A percentile compares a stretch with the other conserved stretches of the same genome.
Conservation (phyloP, 1,139 yeast species). For the Yamadazyma mexicana region DNA sequence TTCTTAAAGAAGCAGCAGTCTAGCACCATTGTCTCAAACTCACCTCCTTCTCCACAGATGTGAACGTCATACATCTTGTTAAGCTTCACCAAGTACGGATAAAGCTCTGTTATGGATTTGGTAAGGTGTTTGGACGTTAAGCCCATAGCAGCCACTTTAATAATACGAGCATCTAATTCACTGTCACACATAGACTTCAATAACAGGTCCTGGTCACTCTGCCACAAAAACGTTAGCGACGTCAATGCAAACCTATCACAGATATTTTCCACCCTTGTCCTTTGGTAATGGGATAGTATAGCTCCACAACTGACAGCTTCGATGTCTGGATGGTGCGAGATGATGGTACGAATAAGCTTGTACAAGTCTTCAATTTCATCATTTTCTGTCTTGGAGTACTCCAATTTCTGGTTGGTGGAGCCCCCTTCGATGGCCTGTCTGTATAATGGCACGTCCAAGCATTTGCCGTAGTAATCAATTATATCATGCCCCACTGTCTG, state of each 20-base stretch:
- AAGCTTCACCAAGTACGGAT: slow-evolving; percentile 57
- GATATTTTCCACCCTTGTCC: slow-evolving; percentile 90
- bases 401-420: slow-evolving; percentile 65
- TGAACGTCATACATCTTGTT: slow-evolving; percentile 77
- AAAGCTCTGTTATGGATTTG: slow-evolving; percentile 58
- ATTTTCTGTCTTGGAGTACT: slow-evolving; percentile 60
- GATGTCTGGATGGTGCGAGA: slow-evolving; percentile 62
- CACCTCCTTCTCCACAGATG: slow-evolving; percentile 98
- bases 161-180: slow-evolving; percentile 77
- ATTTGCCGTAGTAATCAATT: slow-evolving; percentile 61
- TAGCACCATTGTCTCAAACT: slow-evolving; percentile 87
- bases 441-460: slow-evolving; percentile 79
- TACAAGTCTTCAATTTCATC: slow-evolving; percentile 89
- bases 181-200: slow-evolving; percentile 79
- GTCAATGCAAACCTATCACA: slow-evolving; percentile 71
- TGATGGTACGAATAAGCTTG: slow-evolving; percentile 48
- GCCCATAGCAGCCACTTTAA: slow-evolving; percentile 94
- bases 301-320: slow-evolving; percentile 95
- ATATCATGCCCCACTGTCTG: slow-evolving; percentile 97
- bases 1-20: slow-evolving; percentile 78
- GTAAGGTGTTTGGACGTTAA: slow-evolving; percentile 67
- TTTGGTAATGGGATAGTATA: slow-evolving; percentile 86
- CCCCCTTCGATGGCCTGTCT: slow-evolving; percentile 65
- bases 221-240: slow-evolving; percentile 84
- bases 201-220: slow-evolving; percentile 73